These are phyloP conservation scores for Musa beccarii DNA, from an alignment of 176 grass and related monocot species.

Conservation along the genomic window DNA sequence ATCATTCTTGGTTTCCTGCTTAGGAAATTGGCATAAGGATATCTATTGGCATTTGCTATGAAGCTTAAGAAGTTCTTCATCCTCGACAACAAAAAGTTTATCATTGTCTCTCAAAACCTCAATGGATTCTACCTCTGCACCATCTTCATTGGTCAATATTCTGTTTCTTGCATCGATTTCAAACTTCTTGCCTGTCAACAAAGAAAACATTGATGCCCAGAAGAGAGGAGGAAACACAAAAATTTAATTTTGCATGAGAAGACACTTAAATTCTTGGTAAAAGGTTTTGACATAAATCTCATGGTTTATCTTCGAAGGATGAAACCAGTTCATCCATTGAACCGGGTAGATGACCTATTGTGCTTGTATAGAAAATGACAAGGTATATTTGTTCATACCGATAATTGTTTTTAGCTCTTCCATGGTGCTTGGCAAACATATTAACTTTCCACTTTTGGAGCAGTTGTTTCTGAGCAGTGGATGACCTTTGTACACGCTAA, in stretches of 20 bases:
- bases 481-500: conserved; percentile 76
- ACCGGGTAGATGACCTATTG: background rate
- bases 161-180: conserved; percentile 26
- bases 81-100: conserved; percentile 52
- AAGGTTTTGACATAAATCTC: background rate
- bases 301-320: background rate
- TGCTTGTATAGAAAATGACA: background rate
- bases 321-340: background rate
- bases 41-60: conserved; percentile 1
- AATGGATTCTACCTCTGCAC: conserved; percentile 58
- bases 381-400: conserved; percentile 22
- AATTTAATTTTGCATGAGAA: background rate
- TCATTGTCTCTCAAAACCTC: conserved; percentile 83
- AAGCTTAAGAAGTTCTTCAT: conserved; percentile 26
- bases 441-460: conserved; percentile 63
- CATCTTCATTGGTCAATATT: conserved; percentile 48
- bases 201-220: background rate
- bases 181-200: conserved; percentile 55
- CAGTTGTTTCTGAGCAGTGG: conserved; percentile 41
- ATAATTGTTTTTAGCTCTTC: conserved; percentile 48
- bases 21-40: background rate
- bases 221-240: background rate
- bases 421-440: conserved; percentile 64
- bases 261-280: background rate
- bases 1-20: background rate